Evolutionary conservation across 352 stramenopile species (phyloP), one percentile per base, ranked within the genome.

Genomic region (Phytopythium chamaehyphon): DNA sequence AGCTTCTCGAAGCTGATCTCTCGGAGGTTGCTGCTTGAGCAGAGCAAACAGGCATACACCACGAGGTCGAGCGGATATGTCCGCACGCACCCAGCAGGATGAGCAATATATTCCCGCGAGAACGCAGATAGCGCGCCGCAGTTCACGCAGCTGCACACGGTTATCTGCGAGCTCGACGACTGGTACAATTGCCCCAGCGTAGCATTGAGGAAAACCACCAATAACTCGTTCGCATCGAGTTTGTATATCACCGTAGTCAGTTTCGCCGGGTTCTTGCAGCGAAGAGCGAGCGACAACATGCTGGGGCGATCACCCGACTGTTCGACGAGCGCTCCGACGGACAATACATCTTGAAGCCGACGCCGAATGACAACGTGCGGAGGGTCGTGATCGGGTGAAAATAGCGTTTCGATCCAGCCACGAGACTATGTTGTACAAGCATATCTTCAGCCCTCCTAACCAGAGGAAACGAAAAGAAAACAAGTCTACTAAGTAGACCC

Each of bases 41-140:
- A 93, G 6, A 93, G 47, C 51, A 88, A 59, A 33, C 83, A 93
- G 21, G 69, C 62, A 51, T 76, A 80, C 6, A 92, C 55, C n/a
- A 69, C 50, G 35, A 84, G 46, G 8, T 56, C 38, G 11, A 14
- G 33, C 44, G 28, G 46, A 55, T 62, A 57, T 24, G 46, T 40
- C 40, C 22, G 58, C 46, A 31, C 37, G 16, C 22, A 40, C 18
- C 54, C 22, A 4, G 47, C 21, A 16, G 55, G 38, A 49, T 61
- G 36, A 28, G 45, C 31, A 3, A 67, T 26, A 46, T 72, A 86
- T 38, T 84, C 79, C 6, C 64, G 55, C 10, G 77, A 72, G 37
- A 78, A 61, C 43, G 84, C 55, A 9, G 75, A 90, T 24, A 90
- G 47, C 16, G 69, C 76, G 12, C 78, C 58, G 43, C 83, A 93